Percentiles rank a stretch among this genome's conserved stretches.
These are phyloP conservation scores for Simplicillium sp. DNA, from an alignment of 2,329 filamentous ascomycete genomes.

Conservation along the genomic window DNA sequence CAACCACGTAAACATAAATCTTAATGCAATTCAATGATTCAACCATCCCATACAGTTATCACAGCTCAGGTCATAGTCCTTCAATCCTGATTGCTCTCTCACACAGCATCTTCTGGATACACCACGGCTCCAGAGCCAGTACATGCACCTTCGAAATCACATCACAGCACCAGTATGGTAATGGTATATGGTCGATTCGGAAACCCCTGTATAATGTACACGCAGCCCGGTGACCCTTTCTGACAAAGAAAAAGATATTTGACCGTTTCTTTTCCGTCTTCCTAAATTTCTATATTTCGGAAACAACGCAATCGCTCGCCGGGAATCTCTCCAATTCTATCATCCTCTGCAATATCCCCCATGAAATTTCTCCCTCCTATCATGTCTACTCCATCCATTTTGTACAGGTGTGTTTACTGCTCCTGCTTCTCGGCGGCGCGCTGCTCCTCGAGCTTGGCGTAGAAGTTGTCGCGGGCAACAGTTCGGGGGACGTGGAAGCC, in stretches of 20 bases:
- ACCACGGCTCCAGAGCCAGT: too few species aligned
- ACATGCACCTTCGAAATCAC: background rate
- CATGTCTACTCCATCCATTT: background rate
- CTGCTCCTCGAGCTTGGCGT: conserved; percentile 48
- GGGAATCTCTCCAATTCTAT: too few species aligned
- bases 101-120: too few species aligned
- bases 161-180: background rate
- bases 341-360: too few species aligned
- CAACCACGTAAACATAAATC: too few species aligned
- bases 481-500: conserved; percentile 54
- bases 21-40: too few species aligned
- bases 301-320: too few species aligned
- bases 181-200: conserved; percentile 3
- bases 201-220: conserved; percentile 6
- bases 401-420: background rate
- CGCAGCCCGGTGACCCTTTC: conserved; percentile 4
- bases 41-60: too few species aligned
- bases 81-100: too few species aligned
- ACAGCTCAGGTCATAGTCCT: too few species aligned
- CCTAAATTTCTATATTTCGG: conserved; percentile 2
- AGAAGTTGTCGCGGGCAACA: conserved; percentile 47
- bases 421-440: conserved; percentile 30
- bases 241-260: background rate
- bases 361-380: background rate
- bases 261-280: background rate